These are phyloP conservation scores for Rosa rugosa DNA, from an alignment of 306 rosid species.

Conservation along the genomic window DNA sequence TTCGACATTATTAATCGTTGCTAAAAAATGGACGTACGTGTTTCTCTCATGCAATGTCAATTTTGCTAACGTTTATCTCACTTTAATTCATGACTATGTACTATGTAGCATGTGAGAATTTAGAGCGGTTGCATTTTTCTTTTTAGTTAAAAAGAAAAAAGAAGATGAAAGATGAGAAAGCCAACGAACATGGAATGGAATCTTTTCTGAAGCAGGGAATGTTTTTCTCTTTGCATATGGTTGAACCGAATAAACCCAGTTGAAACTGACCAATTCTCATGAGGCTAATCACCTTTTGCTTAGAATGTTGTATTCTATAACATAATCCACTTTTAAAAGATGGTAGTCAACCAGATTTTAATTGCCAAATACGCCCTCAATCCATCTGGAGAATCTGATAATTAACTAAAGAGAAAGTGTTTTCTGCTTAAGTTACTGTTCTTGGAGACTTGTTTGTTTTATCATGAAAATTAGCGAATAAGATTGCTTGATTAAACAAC, in stretches of 20 bases:
- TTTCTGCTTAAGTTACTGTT: too few relatives aligned
- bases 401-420: not conserved
- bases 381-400: not conserved
- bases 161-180: not conserved
- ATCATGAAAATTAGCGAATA: too few relatives aligned
- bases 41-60: too few relatives aligned
- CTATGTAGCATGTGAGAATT: too few relatives aligned
- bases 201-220: not conserved
- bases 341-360: conserved; percentile 8
- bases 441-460: too few relatives aligned
- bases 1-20: too few relatives aligned
- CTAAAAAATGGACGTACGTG: too few relatives aligned
- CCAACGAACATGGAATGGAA: not conserved
- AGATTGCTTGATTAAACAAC: too few relatives aligned
- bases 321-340: not conserved
- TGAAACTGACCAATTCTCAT: conserved; percentile 2
- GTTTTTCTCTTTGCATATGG: not conserved
- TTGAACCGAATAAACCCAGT: not conserved
- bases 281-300: not conserved
- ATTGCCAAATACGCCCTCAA: conserved; percentile 10
- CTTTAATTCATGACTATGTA: too few relatives aligned
- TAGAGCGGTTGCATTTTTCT: too few relatives aligned
- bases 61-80: too few relatives aligned
- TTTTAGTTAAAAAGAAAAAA: too few relatives aligned
- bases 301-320: not conserved